phyloP scores from a whole-genome alignment of 306 rosid genomes.

The Begonia peltatifolia region DNA sequence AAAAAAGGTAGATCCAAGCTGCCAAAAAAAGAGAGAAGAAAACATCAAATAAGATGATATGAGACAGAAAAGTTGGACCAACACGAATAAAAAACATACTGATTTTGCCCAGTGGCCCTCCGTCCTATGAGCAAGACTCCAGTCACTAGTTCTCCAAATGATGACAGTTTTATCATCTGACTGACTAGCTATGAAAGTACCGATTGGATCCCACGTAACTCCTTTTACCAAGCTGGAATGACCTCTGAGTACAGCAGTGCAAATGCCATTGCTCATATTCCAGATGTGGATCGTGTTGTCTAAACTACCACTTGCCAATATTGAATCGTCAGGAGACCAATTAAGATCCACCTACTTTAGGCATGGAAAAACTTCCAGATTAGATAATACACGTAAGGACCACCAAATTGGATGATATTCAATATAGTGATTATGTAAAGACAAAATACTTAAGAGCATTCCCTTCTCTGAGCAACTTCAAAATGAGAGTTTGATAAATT shows the following conservation, averaged over 20 bases:
- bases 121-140: slow-evolving; percentile 98
- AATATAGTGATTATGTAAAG: slow-evolving; percentile 1
- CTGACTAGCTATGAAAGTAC: slow-evolving; percentile 95
- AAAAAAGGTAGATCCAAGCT: slow-evolving; percentile 98
- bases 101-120: slow-evolving; percentile 98
- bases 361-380: slow-evolving; percentile 56
- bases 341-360: slow-evolving; percentile 99
- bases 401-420: slow-evolving; percentile 1
- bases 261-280: slow-evolving; percentile 90
- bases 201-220: slow-evolving; percentile 99
- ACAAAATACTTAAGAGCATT: neutral
- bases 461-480: too few species aligned
- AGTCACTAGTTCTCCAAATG: slow-evolving; percentile 94
- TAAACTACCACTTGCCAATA: slow-evolving; percentile 92
- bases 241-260: slow-evolving; percentile 98
- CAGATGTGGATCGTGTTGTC: slow-evolving; percentile 91
- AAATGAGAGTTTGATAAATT: too few species aligned
- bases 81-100: slow-evolving; percentile 34
- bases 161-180: slow-evolving; percentile 98
- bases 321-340: slow-evolving; percentile 98
- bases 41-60: neutral
- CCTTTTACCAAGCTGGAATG: slow-evolving; percentile 98
- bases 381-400: slow-evolving; percentile 27
- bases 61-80: neutral
- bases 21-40: slow-evolving; percentile 27